phyloP scores from a whole-genome alignment of 805 yeast species.

The Kockiozyma suomiensis region DNA sequence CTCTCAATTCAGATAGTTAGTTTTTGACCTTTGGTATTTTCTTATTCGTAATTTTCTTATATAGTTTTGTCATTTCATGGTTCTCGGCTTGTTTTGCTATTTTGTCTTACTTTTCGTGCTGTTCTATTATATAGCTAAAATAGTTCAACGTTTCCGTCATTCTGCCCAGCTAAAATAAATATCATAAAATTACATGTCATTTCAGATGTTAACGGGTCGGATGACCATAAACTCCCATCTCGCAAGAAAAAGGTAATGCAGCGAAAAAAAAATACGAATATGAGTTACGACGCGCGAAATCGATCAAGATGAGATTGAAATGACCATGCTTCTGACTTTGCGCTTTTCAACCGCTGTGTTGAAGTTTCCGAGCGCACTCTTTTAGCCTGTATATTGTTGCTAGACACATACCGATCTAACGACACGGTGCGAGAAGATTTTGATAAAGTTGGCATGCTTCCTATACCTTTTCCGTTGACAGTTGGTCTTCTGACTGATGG shows the following conservation, averaged over 20 bases:
- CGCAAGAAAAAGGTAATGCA: too few species aligned
- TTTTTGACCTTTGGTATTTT: too few species aligned
- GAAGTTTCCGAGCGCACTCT: neutral
- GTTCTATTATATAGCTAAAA: constrained; percentile 14
- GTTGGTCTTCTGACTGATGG: neutral
- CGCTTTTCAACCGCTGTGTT: neutral
- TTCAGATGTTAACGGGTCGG: too few species aligned
- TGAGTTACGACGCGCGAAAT: neutral
- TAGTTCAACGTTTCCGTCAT: neutral
- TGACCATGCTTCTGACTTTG: neutral
- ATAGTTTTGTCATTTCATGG: neutral
- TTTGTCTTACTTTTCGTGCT: too few species aligned
- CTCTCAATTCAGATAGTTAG: too few species aligned
- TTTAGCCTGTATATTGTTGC: neutral
- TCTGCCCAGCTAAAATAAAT: neutral
- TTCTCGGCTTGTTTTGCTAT: neutral
- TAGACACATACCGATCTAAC: neutral
- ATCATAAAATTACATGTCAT: neutral
- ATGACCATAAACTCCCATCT: too few species aligned
- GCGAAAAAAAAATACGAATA: too few species aligned
- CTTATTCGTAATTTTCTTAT: neutral
- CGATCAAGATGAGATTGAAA: constrained; percentile 6
- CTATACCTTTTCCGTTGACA: neutral
- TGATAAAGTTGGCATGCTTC: neutral
- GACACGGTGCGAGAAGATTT: neutral